phyloP scores from a whole-genome alignment of 805 yeast species.

The Grigorovia humatica region DNA sequence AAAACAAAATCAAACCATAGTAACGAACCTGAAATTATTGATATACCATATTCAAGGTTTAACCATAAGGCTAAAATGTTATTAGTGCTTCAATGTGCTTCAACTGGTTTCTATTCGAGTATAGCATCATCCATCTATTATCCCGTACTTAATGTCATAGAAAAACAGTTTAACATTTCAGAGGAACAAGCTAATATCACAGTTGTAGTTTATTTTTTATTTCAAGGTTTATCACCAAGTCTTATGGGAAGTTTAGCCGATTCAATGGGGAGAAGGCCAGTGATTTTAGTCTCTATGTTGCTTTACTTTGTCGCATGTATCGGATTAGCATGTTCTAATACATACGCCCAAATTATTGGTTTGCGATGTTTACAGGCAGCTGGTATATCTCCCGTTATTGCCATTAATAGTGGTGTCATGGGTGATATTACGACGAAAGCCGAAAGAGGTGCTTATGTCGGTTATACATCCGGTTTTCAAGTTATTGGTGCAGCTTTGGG shows the following conservation, averaged over 20 bases:
- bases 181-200: constrained; percentile 56
- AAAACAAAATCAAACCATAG: constrained; percentile 5
- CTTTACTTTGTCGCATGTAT: constrained; percentile 52
- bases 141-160: constrained; percentile 59
- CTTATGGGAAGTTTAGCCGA: constrained; percentile 63
- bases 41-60: constrained; percentile 37
- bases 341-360: constrained; percentile 51
- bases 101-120: constrained; percentile 55
- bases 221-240: constrained; percentile 72
- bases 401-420: constrained; percentile 58
- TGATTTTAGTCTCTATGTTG: constrained; percentile 42
- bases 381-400: constrained; percentile 66
- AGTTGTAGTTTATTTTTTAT: constrained; percentile 62
- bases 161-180: constrained; percentile 42
- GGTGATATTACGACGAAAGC: constrained; percentile 61
- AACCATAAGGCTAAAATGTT: constrained; percentile 32
- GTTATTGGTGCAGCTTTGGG: constrained; percentile 71
- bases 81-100: constrained; percentile 33
- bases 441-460: constrained; percentile 63
- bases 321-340: constrained; percentile 51
- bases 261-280: constrained; percentile 59
- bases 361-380: constrained; percentile 69
- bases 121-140: constrained; percentile 70
- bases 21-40: constrained; percentile 4
- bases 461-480: constrained; percentile 53